A percentile compares a stretch with the other conserved stretches of the same genome.
phyloP scores from a whole-genome alignment of 2,329 filamentous ascomycete genomes.

The Fusarium tuaranense region DNA sequence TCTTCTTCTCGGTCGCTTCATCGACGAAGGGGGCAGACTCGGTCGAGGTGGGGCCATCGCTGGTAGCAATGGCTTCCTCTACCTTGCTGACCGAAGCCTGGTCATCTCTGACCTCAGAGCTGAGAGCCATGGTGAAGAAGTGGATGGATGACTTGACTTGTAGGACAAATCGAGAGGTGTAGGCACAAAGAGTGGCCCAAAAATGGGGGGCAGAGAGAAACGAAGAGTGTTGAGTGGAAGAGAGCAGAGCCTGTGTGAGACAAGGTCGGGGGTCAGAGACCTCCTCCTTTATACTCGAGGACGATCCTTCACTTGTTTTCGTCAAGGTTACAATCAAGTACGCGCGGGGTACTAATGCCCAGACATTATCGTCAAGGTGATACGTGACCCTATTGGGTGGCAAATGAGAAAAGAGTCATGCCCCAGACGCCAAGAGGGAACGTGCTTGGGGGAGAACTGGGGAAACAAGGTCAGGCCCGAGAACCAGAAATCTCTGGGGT shows the following conservation, averaged over 20 bases:
- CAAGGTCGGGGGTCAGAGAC: background rate
- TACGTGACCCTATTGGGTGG: background rate
- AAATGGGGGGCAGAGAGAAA: background rate
- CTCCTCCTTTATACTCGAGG: slow-evolving; percentile 1
- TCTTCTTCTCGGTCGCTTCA: background rate
- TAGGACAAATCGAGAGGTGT: background rate
- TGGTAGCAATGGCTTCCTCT: background rate
- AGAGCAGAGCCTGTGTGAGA: background rate
- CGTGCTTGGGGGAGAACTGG: slow-evolving; percentile 1
- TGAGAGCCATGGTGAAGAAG: background rate
- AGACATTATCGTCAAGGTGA: background rate
- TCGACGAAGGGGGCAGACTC: background rate
- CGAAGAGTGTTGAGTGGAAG: background rate
- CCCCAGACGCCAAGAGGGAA: slow-evolving; percentile 5
- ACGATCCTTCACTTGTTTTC: background rate
- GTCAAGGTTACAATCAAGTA: background rate
- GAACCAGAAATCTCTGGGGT: background rate
- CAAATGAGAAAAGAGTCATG: background rate
- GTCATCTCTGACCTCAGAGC: background rate
- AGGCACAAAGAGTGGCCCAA: background rate
- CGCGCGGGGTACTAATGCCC: slow-evolving; percentile 7
- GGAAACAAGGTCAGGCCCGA: background rate
- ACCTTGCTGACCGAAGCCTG: slow-evolving; percentile 1
- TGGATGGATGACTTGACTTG: background rate
- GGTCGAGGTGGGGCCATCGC: slow-evolving; percentile 2